Percentiles rank a stretch among this genome's conserved stretches.
phyloP scores from a whole-genome alignment of 768 basidiomycete species.

The Mycena alexandri region DNA sequence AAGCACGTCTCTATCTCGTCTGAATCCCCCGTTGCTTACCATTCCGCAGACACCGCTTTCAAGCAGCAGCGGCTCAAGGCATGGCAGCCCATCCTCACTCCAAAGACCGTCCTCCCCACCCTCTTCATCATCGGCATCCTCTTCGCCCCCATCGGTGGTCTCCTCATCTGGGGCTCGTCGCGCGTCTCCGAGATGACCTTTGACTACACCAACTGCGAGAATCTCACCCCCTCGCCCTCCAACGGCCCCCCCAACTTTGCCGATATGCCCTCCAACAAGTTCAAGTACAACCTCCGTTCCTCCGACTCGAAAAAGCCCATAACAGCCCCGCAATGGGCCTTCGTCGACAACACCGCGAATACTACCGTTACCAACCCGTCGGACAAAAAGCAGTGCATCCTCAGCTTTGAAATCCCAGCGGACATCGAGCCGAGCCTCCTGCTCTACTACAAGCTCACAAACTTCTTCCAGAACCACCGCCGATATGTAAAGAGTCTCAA shows the following conservation, averaged over 20 bases:
- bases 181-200: constrained; percentile 94
- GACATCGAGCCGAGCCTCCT: constrained; percentile 82
- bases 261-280: constrained; percentile 75
- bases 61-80: constrained; percentile 99
- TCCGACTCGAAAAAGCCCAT: constrained; percentile 64
- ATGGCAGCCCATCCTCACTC: constrained; percentile 99
- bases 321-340: constrained; percentile 80
- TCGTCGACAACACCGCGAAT: constrained; percentile 68
- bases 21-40: constrained; percentile 36
- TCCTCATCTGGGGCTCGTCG: constrained; percentile 89
- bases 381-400: constrained; percentile 71
- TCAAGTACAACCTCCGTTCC: constrained; percentile 72
- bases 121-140: constrained; percentile 95
- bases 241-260: constrained; percentile 54
- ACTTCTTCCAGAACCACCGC: constrained; percentile 98
- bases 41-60: constrained; percentile 89
- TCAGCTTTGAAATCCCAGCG: constrained; percentile 87
- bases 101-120: constrained; percentile 96
- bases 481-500: constrained; percentile 95
- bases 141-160: constrained; percentile 95
- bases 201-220: constrained; percentile 95
- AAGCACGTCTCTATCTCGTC: constrained; percentile 63
- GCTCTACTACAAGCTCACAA: constrained; percentile 96
- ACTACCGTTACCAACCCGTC: constrained; percentile 56
- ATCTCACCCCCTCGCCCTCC: constrained; percentile 59